Base-by-base conservation (phyloP, 495 filamentous ascomycete genomes). In the Talaromyces stipitatus region DNA sequence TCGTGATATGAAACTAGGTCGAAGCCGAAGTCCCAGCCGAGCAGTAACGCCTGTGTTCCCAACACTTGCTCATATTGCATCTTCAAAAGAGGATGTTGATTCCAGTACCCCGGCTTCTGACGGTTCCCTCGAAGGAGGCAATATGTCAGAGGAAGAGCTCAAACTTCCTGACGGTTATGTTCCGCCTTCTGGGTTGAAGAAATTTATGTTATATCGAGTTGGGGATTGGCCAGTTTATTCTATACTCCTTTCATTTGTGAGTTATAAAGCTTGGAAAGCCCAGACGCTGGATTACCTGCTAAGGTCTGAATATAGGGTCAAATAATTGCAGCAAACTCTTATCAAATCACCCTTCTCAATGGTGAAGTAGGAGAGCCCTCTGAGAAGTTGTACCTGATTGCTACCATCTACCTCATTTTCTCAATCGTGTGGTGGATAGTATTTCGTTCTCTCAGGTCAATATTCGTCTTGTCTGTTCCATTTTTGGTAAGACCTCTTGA, bases 171-270 rank as follows among this genome's bases (percentile, higher is more conserved):
- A 69, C 2, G 68, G 74, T 36, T 84, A 84, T 68, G 62, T 72
- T 54, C 75, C 80, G 12, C 82, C 82, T 11, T 77, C 69, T 10
- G 79, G 82, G 3, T 36, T 85, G 22, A 76, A 70, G 58, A 73
- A 71, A 20, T 50, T 68, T 5, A 60, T 66, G 53, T 54, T 65
- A 30, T 56, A 65, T 62, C 66, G 66, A 52, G 65, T 67, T 32
- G 68, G 64, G 10, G 78, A 85, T 54, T 88, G 85, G 85, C 85
- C 84, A 2, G 53, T 87, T 8, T 88, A 88, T 65, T 71, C 82
- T 20, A 76, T 88, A 62, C 64, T 86, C 23, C 73, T 88, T 16
- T 82, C 83, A 30, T 73, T 86, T 36, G 68, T 70, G 56, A 65
- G 66, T 62, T 30, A n/a, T 10, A 12, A 3, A 14, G 20, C 23